Conservation (phyloP, 208 protist genomes). For the Leishmania aethiopica region DNA sequence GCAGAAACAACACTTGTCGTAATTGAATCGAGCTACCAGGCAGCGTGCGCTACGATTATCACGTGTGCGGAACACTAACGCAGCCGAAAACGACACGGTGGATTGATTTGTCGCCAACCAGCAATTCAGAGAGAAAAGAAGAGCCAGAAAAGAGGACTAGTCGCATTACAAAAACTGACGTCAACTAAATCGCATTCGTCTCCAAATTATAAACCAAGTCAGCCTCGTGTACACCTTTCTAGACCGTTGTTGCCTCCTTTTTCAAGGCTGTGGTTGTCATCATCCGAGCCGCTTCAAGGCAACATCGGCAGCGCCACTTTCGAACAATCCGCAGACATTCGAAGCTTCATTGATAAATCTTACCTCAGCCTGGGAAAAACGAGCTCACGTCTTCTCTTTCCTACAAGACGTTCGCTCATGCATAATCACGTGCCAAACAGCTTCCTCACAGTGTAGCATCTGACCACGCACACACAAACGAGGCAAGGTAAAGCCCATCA, state of each 20-base stretch:
- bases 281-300: not conserved
- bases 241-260: not conserved
- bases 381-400: not conserved
- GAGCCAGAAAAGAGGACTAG: not conserved
- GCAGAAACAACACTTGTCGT: not conserved
- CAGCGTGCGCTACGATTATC: not conserved
- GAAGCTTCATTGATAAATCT: not conserved
- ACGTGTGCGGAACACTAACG: not conserved
- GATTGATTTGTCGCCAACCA: not conserved
- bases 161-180: not conserved
- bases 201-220: not conserved
- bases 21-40: not conserved
- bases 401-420: not conserved
- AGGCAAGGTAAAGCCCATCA: not conserved
- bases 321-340: not conserved
- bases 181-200: not conserved
- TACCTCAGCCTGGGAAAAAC: not conserved
- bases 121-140: not conserved
- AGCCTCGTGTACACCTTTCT: not conserved
- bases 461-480: not conserved
- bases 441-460: not conserved
- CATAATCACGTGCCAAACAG: not conserved
- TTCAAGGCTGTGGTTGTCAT: too few species aligned
- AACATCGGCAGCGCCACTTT: not conserved
- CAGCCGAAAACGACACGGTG: not conserved